A percentile compares a stretch with the other conserved stretches of the same genome.
phyloP scores from a whole-genome alignment of 2,329 filamentous ascomycete species.

The Monilinia polystroma region DNA sequence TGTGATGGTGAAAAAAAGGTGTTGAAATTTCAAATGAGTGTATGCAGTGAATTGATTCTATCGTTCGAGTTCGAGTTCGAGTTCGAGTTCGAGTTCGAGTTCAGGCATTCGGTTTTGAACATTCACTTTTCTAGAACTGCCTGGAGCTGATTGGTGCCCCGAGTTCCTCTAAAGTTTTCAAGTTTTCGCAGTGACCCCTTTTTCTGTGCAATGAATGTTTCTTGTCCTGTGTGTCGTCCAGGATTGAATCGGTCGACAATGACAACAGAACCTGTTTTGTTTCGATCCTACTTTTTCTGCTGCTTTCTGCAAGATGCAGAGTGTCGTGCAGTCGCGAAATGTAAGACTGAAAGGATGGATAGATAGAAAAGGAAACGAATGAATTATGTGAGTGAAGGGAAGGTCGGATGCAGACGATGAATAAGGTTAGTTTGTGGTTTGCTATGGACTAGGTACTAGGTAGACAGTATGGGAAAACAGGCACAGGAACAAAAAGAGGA shows the following conservation, averaged over 20 bases:
- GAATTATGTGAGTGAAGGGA: not conserved
- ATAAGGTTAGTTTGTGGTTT: not conserved
- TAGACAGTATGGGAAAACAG: not conserved
- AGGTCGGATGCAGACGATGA: constrained; percentile 7
- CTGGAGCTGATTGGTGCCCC: too few species aligned
- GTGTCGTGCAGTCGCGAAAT: constrained; percentile 19
- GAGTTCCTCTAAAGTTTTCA: not conserved
- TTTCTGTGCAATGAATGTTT: not conserved
- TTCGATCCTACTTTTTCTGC: constrained; percentile 13
- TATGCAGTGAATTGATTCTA: constrained; percentile 10
- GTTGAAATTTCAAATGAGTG: constrained; percentile 3
- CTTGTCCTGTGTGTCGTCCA: not conserved
- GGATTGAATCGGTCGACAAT: constrained; percentile 2
- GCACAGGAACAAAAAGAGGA: constrained; percentile 2
- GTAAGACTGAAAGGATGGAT: constrained; percentile 14
- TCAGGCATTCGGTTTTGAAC: not conserved
- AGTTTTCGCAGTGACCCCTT: constrained; percentile 4
- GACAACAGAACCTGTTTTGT: not conserved
- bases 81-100: not conserved
- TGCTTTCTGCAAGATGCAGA: constrained; percentile 22
- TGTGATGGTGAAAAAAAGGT: not conserved
- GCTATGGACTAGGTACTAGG: too few species aligned
- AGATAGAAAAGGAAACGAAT: not conserved
- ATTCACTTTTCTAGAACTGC: constrained; percentile 6
- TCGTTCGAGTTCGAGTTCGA: not conserved